These are phyloP conservation scores for Umbelopsis sp. DNA, from an alignment of 371 early-diverging fungal genomes.

Conservation along the genomic window DNA sequence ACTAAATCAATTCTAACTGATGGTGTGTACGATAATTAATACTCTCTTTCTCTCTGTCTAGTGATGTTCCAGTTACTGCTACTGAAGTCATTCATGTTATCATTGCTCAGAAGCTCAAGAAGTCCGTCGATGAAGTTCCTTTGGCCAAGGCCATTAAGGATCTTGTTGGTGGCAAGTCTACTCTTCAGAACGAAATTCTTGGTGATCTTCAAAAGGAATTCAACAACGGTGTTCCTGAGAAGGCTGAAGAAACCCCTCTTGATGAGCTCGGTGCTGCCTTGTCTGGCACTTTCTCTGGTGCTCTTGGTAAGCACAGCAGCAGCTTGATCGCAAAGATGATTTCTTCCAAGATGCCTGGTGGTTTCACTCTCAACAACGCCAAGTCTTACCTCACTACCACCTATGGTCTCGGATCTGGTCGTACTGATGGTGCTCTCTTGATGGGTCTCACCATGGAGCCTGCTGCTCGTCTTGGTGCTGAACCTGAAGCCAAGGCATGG, in stretches of 20 bases:
- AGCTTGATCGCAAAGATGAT: conserved; percentile 84
- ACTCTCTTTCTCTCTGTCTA: conserved; percentile 18
- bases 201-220: conserved; percentile 96
- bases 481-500: conserved; percentile 90
- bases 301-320: conserved; percentile 86
- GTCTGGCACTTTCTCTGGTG: conserved; percentile 62
- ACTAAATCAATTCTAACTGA: too few species aligned
- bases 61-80: conserved; percentile 81
- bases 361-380: conserved; percentile 82
- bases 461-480: conserved; percentile 74
- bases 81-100: conserved; percentile 79
- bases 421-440: conserved; percentile 83
- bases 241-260: conserved; percentile 90
- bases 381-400: conserved; percentile 71
- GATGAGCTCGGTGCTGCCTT: conserved; percentile 81
- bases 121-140: conserved; percentile 76
- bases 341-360: conserved; percentile 93
- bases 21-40: background rate
- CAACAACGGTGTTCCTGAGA: conserved; percentile 84
- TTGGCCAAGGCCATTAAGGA: conserved; percentile 88
- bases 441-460: conserved; percentile 90
- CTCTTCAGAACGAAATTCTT: conserved; percentile 95
- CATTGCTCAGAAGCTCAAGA: conserved; percentile 93
- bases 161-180: conserved; percentile 94
- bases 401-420: conserved; percentile 87